Percentiles rank a stretch among this genome's conserved stretches.
Evolutionary conservation across 768 basidiomycete species (phyloP).

Genomic region (Hygrocybe coccinea): DNA sequence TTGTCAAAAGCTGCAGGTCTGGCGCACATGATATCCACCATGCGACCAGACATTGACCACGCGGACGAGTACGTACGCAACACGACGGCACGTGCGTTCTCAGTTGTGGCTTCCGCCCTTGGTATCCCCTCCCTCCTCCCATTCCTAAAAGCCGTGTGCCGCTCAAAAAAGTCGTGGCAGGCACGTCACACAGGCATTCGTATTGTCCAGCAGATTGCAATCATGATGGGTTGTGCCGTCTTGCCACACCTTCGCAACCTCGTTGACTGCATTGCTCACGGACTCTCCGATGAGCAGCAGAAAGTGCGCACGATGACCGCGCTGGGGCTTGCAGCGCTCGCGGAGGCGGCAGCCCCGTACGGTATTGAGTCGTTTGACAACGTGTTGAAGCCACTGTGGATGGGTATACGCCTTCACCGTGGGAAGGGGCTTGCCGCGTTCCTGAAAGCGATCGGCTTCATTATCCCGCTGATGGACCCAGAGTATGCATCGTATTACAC

Average conservation of each 20-base stretch:
- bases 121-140: constrained; percentile 96
- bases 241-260: constrained; percentile 94
- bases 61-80: constrained; percentile 99
- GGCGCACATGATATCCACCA: constrained; percentile 99
- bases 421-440: constrained; percentile 94
- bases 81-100: constrained; percentile 97
- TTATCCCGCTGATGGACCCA: constrained; percentile 99
- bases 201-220: constrained; percentile 98
- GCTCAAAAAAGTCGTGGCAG: constrained; percentile 99
- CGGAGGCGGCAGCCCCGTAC: constrained; percentile 96
- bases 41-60: constrained; percentile 99
- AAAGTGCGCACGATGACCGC: constrained; percentile 97
- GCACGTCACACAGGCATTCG: constrained; percentile 98
- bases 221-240: constrained; percentile 99
- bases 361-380: constrained; percentile 99
- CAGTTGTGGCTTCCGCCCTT: constrained; percentile 96
- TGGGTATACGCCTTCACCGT: constrained; percentile 90
- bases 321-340: constrained; percentile 86
- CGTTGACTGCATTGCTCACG: constrained; percentile 93
- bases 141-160: constrained; percentile 97
- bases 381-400: constrained; percentile 91
- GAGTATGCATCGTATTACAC: constrained; percentile 99
- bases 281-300: constrained; percentile 89
- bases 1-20: constrained; percentile 97
- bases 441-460: constrained; percentile 97